phyloP scores from a whole-genome alignment of 202 grass and related monocot genomes.

The Hordeum pubiflorum region DNA sequence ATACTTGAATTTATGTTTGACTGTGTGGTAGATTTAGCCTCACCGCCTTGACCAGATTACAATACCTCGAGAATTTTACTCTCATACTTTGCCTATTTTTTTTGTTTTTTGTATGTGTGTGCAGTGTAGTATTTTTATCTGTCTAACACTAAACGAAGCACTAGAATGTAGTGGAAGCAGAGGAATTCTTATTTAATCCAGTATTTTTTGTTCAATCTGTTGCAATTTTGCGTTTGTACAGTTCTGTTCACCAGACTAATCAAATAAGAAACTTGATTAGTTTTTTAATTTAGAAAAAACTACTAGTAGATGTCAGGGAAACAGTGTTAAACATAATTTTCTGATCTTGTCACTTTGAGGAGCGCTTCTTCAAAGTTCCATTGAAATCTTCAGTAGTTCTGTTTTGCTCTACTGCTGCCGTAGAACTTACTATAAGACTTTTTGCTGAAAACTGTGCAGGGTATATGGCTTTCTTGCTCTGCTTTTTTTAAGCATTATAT shows the following conservation, averaged over 20 bases:
- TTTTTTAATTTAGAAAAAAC: too few relatives aligned
- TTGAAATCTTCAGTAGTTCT: not conserved
- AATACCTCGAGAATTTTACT: not conserved
- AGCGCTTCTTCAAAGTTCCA: not conserved
- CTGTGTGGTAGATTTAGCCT: not conserved
- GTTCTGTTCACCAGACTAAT: too few relatives aligned
- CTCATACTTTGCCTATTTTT: not conserved
- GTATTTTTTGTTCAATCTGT: not conserved
- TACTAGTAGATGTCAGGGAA: not conserved
- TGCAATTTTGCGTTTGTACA: not conserved
- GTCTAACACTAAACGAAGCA: too few relatives aligned
- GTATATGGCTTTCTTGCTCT: not conserved
- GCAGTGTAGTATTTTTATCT: not conserved
- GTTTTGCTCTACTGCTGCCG: not conserved
- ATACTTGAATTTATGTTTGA: not conserved
- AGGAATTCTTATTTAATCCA: not conserved
- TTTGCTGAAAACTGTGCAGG: not conserved
- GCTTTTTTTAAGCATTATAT: not conserved
- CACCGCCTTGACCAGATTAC: not conserved
- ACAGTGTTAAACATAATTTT: not conserved
- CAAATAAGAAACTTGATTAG: too few relatives aligned
- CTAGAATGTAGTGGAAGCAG: not conserved
- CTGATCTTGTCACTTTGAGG: not conserved
- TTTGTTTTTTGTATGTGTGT: not conserved
- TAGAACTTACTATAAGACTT: not conserved